These are phyloP conservation scores for Funneliformis geosporum DNA, from an alignment of 192 early-diverging fungal species.

Conservation along the genomic window DNA sequence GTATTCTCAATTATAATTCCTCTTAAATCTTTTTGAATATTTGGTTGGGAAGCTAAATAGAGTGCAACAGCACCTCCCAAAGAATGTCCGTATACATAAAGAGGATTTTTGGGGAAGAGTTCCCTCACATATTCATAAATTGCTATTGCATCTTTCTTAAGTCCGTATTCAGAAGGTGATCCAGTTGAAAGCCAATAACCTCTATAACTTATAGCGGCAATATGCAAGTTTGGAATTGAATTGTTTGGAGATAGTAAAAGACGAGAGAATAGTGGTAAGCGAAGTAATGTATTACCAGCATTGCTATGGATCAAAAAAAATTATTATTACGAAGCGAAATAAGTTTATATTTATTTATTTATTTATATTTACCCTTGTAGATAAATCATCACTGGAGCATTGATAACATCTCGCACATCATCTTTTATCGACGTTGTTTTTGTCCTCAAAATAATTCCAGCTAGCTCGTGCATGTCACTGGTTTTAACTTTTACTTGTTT, in stretches of 20 bases:
- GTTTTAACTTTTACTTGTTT: constrained; percentile 20
- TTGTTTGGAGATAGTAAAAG: constrained; percentile 21
- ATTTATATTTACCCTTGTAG: constrained; percentile 42
- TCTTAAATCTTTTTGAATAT: constrained; percentile 20
- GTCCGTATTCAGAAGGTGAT: constrained; percentile 37
- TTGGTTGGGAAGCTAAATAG: constrained; percentile 33
- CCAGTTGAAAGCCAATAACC: constrained; percentile 44
- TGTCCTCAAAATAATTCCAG: constrained; percentile 24
- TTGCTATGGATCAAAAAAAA: constrained; percentile 33
- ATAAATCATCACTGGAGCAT: constrained; percentile 43
- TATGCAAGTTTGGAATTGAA: constrained; percentile 31
- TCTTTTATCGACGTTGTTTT: neutral
- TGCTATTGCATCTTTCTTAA: constrained; percentile 38
- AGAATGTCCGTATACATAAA: constrained; percentile 45
- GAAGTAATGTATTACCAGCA: constrained; percentile 46
- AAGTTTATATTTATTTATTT: neutral
- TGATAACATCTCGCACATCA: neutral
- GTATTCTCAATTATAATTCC: constrained; percentile 50
- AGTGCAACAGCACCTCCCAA: constrained; percentile 44
- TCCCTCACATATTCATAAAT: constrained; percentile 29
- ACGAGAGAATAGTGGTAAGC: constrained; percentile 35
- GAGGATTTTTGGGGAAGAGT: constrained; percentile 19
- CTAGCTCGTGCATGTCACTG: constrained; percentile 6
- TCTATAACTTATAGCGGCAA: constrained; percentile 42
- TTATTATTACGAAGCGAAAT: too few relatives aligned